A percentile compares a stretch with the other conserved stretches of the same genome.
phyloP scores from a whole-genome alignment of 192 early-diverging fungal species.

The Piromyces sp. region DNA sequence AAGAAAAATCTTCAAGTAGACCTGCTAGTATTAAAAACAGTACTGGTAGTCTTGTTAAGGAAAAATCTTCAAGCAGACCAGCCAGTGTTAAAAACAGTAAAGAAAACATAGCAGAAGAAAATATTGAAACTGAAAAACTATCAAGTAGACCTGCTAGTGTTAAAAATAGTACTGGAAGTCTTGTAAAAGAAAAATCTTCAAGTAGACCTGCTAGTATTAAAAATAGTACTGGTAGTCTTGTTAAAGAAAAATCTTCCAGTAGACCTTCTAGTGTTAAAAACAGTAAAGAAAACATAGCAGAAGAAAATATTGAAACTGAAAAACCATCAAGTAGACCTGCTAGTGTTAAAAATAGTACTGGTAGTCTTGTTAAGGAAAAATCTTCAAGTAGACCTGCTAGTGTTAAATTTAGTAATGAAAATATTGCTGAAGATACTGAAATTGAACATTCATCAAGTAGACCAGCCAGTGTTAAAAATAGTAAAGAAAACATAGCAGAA shows the following conservation, averaged over 20 bases:
- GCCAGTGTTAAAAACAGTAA: too few species aligned
- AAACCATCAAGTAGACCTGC: background rate
- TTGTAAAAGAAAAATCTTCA: background rate
- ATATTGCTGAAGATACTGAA: too few species aligned
- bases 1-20: too few species aligned
- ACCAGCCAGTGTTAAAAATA: too few species aligned
- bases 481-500: background rate
- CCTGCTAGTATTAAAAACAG: too few species aligned
- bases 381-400: background rate
- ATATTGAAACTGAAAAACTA: too few species aligned
- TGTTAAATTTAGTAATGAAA: background rate
- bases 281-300: background rate
- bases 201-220: too few species aligned
- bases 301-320: background rate
- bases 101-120: too few species aligned
- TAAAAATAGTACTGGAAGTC: background rate
- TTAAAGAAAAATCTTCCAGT: background rate
- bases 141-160: background rate
- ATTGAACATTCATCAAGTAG: too few species aligned
- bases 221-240: background rate
- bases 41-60: too few species aligned
- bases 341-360: background rate
- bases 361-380: background rate
- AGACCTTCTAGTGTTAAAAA: background rate
- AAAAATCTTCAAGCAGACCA: too few species aligned